Conservation (phyloP, 345 rosid species). For the Lagerstroemia speciosa region DNA sequence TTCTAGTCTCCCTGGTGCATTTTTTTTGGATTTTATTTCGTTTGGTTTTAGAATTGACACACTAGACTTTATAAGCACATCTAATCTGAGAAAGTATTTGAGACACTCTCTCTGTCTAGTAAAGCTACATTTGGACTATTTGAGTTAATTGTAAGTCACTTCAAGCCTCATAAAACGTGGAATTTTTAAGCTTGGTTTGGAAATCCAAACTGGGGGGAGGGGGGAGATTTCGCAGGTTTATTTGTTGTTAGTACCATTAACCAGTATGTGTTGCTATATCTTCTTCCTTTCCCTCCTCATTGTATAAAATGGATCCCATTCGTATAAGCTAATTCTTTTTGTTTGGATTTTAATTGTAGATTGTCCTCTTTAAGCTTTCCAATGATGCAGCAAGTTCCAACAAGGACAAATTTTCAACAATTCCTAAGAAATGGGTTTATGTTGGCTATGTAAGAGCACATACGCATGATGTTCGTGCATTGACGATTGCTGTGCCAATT, state of each 20-base stretch:
- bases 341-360: slow-evolving; percentile 25
- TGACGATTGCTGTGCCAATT: slow-evolving; percentile 82
- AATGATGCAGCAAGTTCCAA: slow-evolving; percentile 26
- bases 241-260: background rate
- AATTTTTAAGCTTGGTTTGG: too few species aligned
- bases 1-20: background rate
- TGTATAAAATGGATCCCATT: background rate
- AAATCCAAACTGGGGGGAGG: too few species aligned
- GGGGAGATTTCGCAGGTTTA: too few species aligned
- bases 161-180: background rate
- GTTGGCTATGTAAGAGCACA: slow-evolving; percentile 77
- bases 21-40: too few species aligned
- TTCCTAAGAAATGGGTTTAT: slow-evolving; percentile 71
- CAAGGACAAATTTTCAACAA: slow-evolving; percentile 26
- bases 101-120: background rate
- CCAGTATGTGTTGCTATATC: background rate
- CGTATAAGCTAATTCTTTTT: background rate
- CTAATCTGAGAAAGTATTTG: background rate
- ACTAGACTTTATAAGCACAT: background rate
- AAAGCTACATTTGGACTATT: background rate
- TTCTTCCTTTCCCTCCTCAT: background rate
- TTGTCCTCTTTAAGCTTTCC: slow-evolving; percentile 70
- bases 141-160: background rate
- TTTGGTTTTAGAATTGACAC: too few species aligned
- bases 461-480: slow-evolving; percentile 86